phyloP scores from a whole-genome alignment of 176 grass and related monocot genomes.

The Oropetium thomaeum region DNA sequence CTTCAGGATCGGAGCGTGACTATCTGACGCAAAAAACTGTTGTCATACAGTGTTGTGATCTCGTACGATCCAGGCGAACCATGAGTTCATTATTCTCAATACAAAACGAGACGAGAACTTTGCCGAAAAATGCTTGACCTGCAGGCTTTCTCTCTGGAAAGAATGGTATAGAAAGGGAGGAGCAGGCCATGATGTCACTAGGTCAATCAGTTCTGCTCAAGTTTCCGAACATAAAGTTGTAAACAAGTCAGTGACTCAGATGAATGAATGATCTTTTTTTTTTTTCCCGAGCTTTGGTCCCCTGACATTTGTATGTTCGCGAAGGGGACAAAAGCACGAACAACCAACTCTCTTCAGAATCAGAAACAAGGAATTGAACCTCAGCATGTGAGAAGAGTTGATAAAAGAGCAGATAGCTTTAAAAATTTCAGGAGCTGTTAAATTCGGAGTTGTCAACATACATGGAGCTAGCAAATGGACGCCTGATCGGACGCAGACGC shows the following conservation, averaged over 20 bases:
- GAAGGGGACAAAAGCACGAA: conserved; percentile 10
- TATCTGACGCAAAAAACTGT: conserved; percentile 17
- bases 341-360: conserved; percentile 39
- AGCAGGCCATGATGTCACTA: conserved; percentile 30
- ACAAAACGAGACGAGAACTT: neutral
- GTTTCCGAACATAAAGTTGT: conserved; percentile 14
- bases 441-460: conserved; percentile 35
- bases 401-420: conserved; percentile 22
- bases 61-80: neutral
- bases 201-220: neutral
- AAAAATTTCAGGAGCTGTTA: conserved; percentile 29
- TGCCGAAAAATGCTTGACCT: neutral
- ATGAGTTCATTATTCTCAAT: neutral
- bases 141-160: conserved; percentile 31
- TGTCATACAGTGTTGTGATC: neutral
- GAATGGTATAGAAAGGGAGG: neutral
- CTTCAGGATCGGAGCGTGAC: conserved; percentile 21
- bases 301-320: conserved; percentile 36
- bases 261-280: conserved; percentile 28
- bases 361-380: conserved; percentile 33
- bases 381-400: conserved; percentile 11
- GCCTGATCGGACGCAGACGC: conserved; percentile 9
- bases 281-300: conserved; percentile 22
- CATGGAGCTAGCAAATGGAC: conserved; percentile 10
- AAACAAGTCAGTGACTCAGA: too few species aligned